Percentiles rank a stretch among this genome's conserved stretches.
Evolutionary conservation across 768 basidiomycete genomes (phyloP).

Genomic region (Pleurotus tuber-regium): DNA sequence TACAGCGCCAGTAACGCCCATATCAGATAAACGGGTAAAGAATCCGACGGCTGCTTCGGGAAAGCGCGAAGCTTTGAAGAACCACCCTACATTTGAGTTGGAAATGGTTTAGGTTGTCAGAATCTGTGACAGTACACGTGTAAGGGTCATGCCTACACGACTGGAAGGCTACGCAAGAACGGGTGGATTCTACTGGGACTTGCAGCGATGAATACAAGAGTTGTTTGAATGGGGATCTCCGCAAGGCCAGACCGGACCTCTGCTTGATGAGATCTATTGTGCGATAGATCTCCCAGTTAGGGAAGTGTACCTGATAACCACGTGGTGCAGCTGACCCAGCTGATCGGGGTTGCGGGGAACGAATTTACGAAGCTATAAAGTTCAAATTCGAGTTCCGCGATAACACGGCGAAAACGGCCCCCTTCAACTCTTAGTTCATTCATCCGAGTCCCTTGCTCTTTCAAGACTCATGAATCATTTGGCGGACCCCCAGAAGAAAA

Average conservation of each 20-base stretch:
- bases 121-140: neutral
- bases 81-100: neutral
- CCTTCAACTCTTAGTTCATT: constrained; percentile 3
- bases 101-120: constrained; percentile 5
- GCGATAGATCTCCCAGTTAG: neutral
- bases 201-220: too few relatives aligned
- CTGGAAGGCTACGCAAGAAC: too few relatives aligned
- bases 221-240: too few relatives aligned
- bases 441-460: neutral
- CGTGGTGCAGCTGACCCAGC: neutral
- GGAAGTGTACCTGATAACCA: neutral
- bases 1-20: too few relatives aligned
- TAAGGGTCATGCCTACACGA: constrained; percentile 1
- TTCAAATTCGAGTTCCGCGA: constrained; percentile 13
- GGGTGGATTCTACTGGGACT: too few relatives aligned
- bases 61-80: constrained; percentile 5
- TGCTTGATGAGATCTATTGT: neutral
- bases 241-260: too few relatives aligned
- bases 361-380: constrained; percentile 12
- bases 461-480: constrained; percentile 13
- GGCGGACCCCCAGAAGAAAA: constrained; percentile 16
- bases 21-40: constrained; percentile 1
- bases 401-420: constrained; percentile 1
- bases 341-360: constrained; percentile 10
- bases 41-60: neutral